phyloP scores from a whole-genome alignment of 495 filamentous ascomycete species.

The Xylaria acuta region DNA sequence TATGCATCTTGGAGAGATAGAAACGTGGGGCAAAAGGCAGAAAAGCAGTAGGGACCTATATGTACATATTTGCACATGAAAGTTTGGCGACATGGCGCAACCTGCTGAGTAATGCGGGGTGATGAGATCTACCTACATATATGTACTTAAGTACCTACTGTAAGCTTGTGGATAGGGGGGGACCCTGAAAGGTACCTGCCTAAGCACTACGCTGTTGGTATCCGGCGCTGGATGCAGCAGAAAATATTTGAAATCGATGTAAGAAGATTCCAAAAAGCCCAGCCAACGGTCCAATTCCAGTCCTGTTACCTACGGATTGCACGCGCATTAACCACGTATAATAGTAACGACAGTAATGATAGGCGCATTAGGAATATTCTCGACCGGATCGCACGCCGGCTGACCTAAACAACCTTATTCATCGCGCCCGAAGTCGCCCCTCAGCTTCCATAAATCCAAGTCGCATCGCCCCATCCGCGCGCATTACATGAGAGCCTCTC shows the following conservation, averaged over 20 bases:
- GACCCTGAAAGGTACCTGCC: slow-evolving; percentile 17
- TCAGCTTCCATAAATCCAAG: not conserved
- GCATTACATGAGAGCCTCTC: slow-evolving; percentile 3
- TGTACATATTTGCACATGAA: slow-evolving; percentile 14
- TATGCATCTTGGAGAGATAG: not conserved
- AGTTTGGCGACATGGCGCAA: slow-evolving; percentile 12
- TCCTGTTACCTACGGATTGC: not conserved
- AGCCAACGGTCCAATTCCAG: not conserved
- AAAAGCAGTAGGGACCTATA: not conserved
- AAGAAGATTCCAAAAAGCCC: slow-evolving; percentile 22
- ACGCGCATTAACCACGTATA: not conserved
- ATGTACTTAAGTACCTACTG: no score
- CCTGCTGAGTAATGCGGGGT: slow-evolving; percentile 38
- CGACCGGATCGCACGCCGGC: not conserved
- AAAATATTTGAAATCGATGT: slow-evolving; percentile 24
- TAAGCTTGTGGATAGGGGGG: not conserved
- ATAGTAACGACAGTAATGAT: slow-evolving; percentile 12
- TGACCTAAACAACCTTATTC: slow-evolving; percentile 5
- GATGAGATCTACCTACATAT: slow-evolving; percentile 3
- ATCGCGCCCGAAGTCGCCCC: slow-evolving; percentile 11
- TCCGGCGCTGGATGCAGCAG: not conserved
- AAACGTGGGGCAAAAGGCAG: not conserved
- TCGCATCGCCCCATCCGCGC: not conserved
- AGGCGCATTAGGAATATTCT: not conserved
- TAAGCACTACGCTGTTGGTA: not conserved